Evolutionary conservation across 2,329 filamentous ascomycete genomes (phyloP).

Genomic region (Zymoseptoria pseudotritici): DNA sequence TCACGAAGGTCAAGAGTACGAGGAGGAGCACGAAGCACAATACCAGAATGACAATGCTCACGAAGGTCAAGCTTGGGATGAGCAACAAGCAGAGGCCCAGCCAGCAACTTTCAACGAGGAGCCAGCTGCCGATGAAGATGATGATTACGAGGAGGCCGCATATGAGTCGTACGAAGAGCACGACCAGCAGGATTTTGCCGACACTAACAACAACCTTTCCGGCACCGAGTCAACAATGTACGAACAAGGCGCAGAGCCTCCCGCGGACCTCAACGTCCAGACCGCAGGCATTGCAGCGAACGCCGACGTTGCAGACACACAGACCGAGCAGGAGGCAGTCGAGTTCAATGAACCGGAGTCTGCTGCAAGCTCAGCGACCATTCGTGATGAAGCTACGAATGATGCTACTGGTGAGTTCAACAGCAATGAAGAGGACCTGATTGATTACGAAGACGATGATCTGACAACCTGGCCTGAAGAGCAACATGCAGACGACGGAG

Average conservation of each 20-base stretch:
- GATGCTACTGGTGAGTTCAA: conserved; percentile 23
- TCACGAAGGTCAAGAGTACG: conserved; percentile 4
- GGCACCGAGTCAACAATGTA: conserved; percentile 1
- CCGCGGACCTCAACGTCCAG: neutral
- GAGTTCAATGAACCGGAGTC: conserved; percentile 12
- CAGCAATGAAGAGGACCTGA: conserved; percentile 12
- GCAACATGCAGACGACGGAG: conserved; percentile 8
- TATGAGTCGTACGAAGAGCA: conserved; percentile 9
- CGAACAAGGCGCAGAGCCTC: neutral
- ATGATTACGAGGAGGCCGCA: conserved; percentile 4
- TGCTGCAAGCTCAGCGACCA: conserved; percentile 19
- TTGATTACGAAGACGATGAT: conserved; percentile 20
- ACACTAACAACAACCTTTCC: conserved; percentile 2
- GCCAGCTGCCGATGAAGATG: neutral
- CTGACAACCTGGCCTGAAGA: conserved; percentile 22
- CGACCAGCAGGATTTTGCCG: conserved; percentile 10
- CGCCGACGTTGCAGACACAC: conserved; percentile 1
- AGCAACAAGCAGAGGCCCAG: conserved; percentile 3
- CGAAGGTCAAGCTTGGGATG: neutral
- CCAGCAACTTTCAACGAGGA: neutral
- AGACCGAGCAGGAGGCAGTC: conserved; percentile 2
- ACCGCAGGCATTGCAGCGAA: neutral
- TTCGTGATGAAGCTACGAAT: conserved; percentile 17
- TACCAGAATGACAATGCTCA: conserved; percentile 7
- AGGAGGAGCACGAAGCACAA: conserved; percentile 6